Percentiles rank a stretch among this genome's conserved stretches.
Conservation (phyloP, 495 filamentous ascomycete genomes). For the Pyrenopolyporus hunteri region DNA sequence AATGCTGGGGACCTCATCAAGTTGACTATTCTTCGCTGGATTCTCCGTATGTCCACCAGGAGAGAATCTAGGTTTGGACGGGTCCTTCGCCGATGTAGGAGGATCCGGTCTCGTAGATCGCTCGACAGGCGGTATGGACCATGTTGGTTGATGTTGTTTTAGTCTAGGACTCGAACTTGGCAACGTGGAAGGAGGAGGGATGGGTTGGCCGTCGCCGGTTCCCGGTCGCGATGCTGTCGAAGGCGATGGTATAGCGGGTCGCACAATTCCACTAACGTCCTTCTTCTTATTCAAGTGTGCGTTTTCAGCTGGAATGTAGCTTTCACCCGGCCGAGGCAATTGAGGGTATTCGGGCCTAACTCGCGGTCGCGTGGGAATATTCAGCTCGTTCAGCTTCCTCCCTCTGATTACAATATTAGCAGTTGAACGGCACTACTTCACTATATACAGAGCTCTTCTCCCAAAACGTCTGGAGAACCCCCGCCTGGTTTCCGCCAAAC, state of each 20-base stretch:
- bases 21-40: not conserved
- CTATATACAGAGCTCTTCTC: too few relatives aligned
- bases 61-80: constrained; percentile 3
- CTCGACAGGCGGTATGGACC: constrained; percentile 3
- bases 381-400: constrained; percentile 71
- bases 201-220: constrained; percentile 14
- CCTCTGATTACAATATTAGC: constrained; percentile 58
- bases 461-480: too few relatives aligned
- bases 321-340: constrained; percentile 14
- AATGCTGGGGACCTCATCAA: constrained; percentile 2
- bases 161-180: not conserved
- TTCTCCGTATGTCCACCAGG: not conserved
- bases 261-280: constrained; percentile 12
- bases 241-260: constrained; percentile 1
- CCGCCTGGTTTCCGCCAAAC: constrained; percentile 13
- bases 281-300: constrained; percentile 13
- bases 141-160: constrained; percentile 12
- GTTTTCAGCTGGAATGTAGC: constrained; percentile 23
- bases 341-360: constrained; percentile 43
- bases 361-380: constrained; percentile 65
- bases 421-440: constrained; percentile 30
- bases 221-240: constrained; percentile 14
- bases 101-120: constrained; percentile 2
- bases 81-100: not conserved
- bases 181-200: not conserved